phyloP scores from a whole-genome alignment of 2,329 filamentous ascomycete genomes.

The Colletotrichum liriopes region DNA sequence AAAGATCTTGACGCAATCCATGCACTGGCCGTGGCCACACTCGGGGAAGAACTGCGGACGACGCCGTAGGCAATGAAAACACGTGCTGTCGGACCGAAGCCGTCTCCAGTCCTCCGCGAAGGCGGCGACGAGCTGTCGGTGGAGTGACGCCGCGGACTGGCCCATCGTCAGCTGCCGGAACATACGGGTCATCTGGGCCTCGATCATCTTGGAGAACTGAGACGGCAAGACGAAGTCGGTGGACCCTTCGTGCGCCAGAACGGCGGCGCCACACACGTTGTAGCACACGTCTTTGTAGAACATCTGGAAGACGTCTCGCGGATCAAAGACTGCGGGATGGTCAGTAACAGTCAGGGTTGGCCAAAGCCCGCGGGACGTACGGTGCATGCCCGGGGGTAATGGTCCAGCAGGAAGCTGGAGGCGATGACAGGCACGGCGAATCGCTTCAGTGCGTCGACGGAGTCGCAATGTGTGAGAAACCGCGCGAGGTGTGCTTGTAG shows the following conservation, averaged over 20 bases:
- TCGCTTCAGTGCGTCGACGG: not conserved
- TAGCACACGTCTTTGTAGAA: constrained; percentile 22
- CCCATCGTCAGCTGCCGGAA: not conserved
- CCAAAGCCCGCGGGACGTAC: not conserved
- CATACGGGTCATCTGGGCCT: constrained; percentile 8
- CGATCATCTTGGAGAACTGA: constrained; percentile 16
- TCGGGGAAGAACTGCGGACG: not conserved
- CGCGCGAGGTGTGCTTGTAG: not conserved
- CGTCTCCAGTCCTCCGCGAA: not conserved
- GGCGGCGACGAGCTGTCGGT: constrained; percentile 1
- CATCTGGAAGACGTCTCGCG: constrained; percentile 11
- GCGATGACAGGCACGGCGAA: constrained; percentile 17
- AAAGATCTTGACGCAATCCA: constrained; percentile 19
- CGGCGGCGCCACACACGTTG: not conserved
- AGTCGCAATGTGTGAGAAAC: constrained; percentile 13
- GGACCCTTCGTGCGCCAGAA: not conserved
- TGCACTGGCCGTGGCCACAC: constrained; percentile 16
- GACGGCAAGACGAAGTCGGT: constrained; percentile 7
- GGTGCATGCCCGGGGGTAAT: constrained; percentile 15
- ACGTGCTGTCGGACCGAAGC: not conserved
- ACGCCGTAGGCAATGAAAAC: not conserved
- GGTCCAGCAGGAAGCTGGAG: constrained; percentile 24
- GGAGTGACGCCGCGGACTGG: not conserved
- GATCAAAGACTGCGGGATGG: constrained; percentile 18
- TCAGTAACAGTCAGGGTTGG: not conserved